Percentiles rank a stretch among this genome's conserved stretches.
Evolutionary conservation across 2,329 filamentous ascomycete genomes (phyloP).

Genomic region (Verticillium nubilum): DNA sequence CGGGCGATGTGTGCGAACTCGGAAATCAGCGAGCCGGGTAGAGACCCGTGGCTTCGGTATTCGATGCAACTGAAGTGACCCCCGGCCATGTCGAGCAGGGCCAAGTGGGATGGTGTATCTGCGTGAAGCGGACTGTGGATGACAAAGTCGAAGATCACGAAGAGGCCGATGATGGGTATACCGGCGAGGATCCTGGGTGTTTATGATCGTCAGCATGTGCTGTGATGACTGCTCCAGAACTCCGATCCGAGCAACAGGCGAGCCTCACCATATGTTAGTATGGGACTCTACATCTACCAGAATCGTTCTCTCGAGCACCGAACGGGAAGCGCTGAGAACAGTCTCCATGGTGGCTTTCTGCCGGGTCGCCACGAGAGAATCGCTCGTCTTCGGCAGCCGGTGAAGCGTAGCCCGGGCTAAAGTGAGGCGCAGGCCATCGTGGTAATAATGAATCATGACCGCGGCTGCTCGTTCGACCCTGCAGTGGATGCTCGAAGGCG

Average conservation of each 20-base stretch:
- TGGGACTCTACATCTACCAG: constrained; percentile 22
- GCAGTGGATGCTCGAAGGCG: constrained; percentile 5
- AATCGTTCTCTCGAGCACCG: constrained; percentile 21
- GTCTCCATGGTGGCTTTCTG: constrained; percentile 11
- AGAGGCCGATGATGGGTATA: constrained; percentile 29
- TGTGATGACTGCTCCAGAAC: not conserved
- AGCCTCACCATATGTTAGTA: constrained; percentile 19
- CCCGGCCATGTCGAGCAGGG: constrained; percentile 32
- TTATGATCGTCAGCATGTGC: not conserved
- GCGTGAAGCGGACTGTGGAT: constrained; percentile 17
- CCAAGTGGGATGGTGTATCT: constrained; percentile 27
- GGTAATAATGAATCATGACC: constrained; percentile 16
- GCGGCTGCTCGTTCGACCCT: not conserved
- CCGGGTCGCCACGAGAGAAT: constrained; percentile 5
- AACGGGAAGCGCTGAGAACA: constrained; percentile 14
- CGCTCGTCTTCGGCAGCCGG: constrained; percentile 8
- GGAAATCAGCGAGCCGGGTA: constrained; percentile 29
- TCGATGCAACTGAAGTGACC: constrained; percentile 37
- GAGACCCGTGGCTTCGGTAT: constrained; percentile 26
- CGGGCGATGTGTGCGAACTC: constrained; percentile 35
- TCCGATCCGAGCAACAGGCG: not conserved
- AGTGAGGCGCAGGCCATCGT: constrained; percentile 20
- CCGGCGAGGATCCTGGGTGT: constrained; percentile 23
- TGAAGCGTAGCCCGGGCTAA: constrained; percentile 19
- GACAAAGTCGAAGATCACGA: constrained; percentile 35